Base-by-base conservation (phyloP, 441 rosid species). In the Gossypium davidsonii region DNA sequence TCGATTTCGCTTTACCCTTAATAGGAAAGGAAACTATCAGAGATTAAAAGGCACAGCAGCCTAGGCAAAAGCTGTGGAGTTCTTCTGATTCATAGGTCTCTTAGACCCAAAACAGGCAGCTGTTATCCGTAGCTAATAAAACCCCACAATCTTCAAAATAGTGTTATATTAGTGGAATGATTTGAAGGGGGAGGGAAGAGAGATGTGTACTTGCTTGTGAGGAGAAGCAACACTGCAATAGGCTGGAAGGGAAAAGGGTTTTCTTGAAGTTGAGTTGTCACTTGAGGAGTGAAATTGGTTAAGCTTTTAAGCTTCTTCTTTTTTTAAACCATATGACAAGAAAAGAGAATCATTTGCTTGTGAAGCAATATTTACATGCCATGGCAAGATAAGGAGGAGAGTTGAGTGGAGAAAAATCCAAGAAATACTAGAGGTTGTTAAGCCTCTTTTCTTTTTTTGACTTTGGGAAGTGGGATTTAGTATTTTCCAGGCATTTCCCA, bases 331-430 rank as follows among this genome's bases (percentile, higher is more conserved):
- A 18, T 52, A 25, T 3, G 46, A 48, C 62, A 58, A 58, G 15
- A 58, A 58, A 11, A 31, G 71, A 18, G 71, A 52, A 73, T 73
- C 64, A 73, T 64, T 73, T 73, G 76, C 53, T 64, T 23, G 51
- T 64, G 71, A 73, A 64, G 55, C 76, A 73, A 53, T 34, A 53
- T 52, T 55, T 73, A 53, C 67, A 58, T 25, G 46, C 61, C 75
- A 60, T 49, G 56, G 51, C 51, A 15, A 72, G 75, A 18, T 7
- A 18, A 31, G 52, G 23, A 42, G 12, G n/a, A 56, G 4, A 31
- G 6, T 31, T 31, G 34, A 31, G 34, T 31, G 34, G 34, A 31
- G 34, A 31, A 31, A 31, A 31, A 5, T 31, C 34, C 34, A 31
- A 31, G 34, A 31, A 31, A 31, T 31, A 1, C 6, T 56, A 23